Evolutionary conservation across 306 rosid genomes (phyloP).

Genomic region (Malus orientalis): DNA sequence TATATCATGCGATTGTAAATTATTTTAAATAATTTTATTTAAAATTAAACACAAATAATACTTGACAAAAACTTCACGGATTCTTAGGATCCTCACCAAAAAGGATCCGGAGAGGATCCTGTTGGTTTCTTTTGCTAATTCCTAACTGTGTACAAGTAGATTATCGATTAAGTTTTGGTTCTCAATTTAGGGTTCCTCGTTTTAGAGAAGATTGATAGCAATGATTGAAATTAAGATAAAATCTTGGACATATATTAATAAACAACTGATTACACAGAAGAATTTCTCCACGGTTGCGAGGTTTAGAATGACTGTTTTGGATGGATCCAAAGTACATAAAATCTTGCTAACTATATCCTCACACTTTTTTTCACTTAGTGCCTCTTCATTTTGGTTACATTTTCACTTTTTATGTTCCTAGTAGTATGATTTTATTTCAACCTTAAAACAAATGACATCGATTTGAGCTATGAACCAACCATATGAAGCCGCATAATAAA

Average conservation of each 20-base stretch:
- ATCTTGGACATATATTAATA: too few species aligned
- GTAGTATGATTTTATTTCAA: too few species aligned
- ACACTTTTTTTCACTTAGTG: not conserved
- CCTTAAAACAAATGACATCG: too few species aligned
- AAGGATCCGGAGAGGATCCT: too few species aligned
- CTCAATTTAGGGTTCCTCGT: not conserved
- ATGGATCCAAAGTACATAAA: too few species aligned
- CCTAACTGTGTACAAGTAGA: not conserved
- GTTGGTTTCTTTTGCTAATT: not conserved
- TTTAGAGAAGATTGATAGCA: not conserved
- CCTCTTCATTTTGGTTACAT: not conserved
- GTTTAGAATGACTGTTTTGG: too few species aligned
- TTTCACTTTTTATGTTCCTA: not conserved
- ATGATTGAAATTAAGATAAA: not conserved
- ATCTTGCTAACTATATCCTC: not conserved
- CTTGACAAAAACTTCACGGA: too few species aligned
- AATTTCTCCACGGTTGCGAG: not conserved
- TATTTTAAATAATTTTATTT: too few species aligned
- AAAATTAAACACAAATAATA: too few species aligned
- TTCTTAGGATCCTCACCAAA: too few species aligned
- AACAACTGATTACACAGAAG: not conserved
- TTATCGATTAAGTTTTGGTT: not conserved
- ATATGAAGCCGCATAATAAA: constrained; percentile 4
- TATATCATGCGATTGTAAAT: too few species aligned
- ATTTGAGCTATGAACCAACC: not conserved